Evolutionary conservation across 345 rosid genomes (phyloP), one percentile per base, ranked within the genome.

Genomic region (Eucalyptus rudis): DNA sequence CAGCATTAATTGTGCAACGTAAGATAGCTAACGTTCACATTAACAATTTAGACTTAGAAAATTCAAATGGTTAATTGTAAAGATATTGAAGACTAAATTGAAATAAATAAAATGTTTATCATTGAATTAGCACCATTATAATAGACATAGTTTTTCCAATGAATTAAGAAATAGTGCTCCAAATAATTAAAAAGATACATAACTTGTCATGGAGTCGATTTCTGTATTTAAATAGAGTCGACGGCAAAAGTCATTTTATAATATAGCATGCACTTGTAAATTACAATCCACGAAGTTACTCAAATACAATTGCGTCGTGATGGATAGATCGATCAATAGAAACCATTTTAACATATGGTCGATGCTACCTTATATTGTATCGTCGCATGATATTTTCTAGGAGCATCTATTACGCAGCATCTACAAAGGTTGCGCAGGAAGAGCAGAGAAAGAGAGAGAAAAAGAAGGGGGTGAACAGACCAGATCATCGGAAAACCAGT

Each of bases 1-100:
- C 6, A 9, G 1, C 0, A 56, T 24, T 4, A 22, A 10, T 2
- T 4, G 1, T 4, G 12, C 0, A 1, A 56, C 1, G 29, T 56
- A 56, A 56, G 1, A 24, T 4, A 1, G 1, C 2, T 0, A 24
- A 56, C 1, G 0, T 10, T 5, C 6, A 56, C 13, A 25, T 24
- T 22, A 25, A 56, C 4, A 1, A 56, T 56, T 56, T 56, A 22
- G 6, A 24, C 29, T 56, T 4, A 1, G 1, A 56, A 2, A 0
- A 56, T 56, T 24, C 13, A 9, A 56, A 10, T 24, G 29, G 4
- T 25, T 24, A 56, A 56, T 56, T 2, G 6, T 24, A 24, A 56
- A 22, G 5, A 56, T 19, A 22, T 56, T 24, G 10, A 56, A 9
- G 5, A 24, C 0, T 10, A 56, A n/a, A n/a, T n/a, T n/a, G n/a